These are phyloP conservation scores for Phytophthora podocarpi DNA, from an alignment of 352 stramenopile genomes.

Conservation along the genomic window DNA sequence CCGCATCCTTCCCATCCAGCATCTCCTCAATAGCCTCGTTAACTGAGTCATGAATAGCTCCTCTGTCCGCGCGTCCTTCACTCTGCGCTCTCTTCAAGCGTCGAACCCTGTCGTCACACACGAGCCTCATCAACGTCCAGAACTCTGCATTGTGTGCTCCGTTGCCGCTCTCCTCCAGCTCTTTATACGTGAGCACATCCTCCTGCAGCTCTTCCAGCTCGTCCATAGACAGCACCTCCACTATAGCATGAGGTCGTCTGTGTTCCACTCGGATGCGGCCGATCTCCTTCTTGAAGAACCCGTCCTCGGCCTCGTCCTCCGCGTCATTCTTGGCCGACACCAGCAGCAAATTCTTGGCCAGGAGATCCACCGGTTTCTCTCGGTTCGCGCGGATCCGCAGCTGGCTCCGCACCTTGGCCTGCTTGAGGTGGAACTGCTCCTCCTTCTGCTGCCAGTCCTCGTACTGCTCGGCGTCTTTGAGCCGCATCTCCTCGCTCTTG, in stretches of 20 bases:
- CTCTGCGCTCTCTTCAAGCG: constrained; percentile 63
- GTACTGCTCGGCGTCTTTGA: constrained; percentile 97
- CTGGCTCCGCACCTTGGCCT: constrained; percentile 93
- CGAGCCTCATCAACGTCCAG: constrained; percentile 82
- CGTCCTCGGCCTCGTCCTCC: constrained; percentile 42
- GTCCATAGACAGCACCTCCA: constrained; percentile 81
- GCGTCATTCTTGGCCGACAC: constrained; percentile 78
- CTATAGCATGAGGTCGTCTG: constrained; percentile 61
- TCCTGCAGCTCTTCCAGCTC: constrained; percentile 84
- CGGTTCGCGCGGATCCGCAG: constrained; percentile 87
- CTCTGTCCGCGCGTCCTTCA: constrained; percentile 69
- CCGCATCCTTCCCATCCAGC: constrained; percentile 79
- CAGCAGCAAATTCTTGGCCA: constrained; percentile 99
- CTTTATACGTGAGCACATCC: constrained; percentile 91
- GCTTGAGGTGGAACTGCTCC: constrained; percentile 96
- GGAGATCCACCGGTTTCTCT: constrained; percentile 96
- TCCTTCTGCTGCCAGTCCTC: constrained; percentile 98
- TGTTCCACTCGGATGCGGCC: constrained; percentile 83
- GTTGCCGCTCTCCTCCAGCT: constrained; percentile 80
- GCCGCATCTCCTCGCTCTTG: constrained; percentile 93
- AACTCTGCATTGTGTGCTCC: constrained; percentile 78
- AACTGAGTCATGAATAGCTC: constrained; percentile 87
- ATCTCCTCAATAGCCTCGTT: constrained; percentile 91
- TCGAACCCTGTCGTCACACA: constrained; percentile 80
- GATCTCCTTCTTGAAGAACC: constrained; percentile 42